Percentiles rank a stretch among this genome's conserved stretches.
Evolutionary conservation across 2,329 filamentous ascomycete genomes (phyloP).

Genomic region (Aspergillus sp.): DNA sequence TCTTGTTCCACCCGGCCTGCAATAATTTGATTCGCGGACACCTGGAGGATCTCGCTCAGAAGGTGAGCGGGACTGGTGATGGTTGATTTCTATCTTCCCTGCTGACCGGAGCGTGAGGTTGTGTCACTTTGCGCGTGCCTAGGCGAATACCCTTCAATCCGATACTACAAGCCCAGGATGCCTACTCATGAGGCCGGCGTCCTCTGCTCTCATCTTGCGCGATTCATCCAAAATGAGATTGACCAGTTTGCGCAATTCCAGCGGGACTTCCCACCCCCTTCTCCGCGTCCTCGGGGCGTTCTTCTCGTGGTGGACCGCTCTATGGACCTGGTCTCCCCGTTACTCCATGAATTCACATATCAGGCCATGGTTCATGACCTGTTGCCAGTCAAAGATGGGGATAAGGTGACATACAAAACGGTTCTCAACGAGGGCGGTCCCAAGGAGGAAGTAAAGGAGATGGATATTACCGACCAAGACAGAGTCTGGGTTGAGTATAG

Average conservation of each 20-base stretch:
- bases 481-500: slow-evolving; percentile 92
- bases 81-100: slow-evolving; percentile 8
- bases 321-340: slow-evolving; percentile 80
- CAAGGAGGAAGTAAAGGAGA: slow-evolving; percentile 71
- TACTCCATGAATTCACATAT: slow-evolving; percentile 95
- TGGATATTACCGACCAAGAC: slow-evolving; percentile 85
- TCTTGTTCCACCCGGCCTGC: slow-evolving; percentile 83
- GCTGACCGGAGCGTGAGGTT: slow-evolving; percentile 45
- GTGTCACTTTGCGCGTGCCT: slow-evolving; percentile 80
- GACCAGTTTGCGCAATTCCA: slow-evolving; percentile 82
- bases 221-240: slow-evolving; percentile 83
- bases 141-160: slow-evolving; percentile 88
- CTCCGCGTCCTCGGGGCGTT: slow-evolving; percentile 65
- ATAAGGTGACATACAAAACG: slow-evolving; percentile 80
- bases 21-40: slow-evolving; percentile 74
- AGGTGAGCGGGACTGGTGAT: slow-evolving; percentile 44
- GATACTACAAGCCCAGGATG: slow-evolving; percentile 72
- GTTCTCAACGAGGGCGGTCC: slow-evolving; percentile 63
- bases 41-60: slow-evolving; percentile 77
- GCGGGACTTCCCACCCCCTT: slow-evolving; percentile 67
- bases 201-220: slow-evolving; percentile 75
- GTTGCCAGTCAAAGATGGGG: slow-evolving; percentile 74
- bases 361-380: slow-evolving; percentile 97
- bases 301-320: slow-evolving; percentile 83
- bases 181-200: slow-evolving; percentile 80